These are phyloP conservation scores for Sclerotinia trifoliorum DNA, from an alignment of 2,329 filamentous ascomycete species.

Conservation along the genomic window DNA sequence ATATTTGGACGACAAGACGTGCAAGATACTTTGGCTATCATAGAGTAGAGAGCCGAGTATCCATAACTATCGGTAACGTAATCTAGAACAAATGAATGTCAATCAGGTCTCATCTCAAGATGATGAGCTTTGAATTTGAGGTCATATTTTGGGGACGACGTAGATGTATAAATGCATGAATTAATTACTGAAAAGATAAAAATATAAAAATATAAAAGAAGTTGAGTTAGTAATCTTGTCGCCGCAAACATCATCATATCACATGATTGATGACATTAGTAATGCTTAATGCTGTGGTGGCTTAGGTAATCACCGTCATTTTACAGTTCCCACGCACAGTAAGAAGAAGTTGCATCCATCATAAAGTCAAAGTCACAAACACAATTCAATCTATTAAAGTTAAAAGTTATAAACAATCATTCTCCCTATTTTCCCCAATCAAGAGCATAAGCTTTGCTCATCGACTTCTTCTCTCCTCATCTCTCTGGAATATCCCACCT, in stretches of 20 bases:
- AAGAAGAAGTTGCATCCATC: background rate
- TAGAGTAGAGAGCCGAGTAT: too few relatives aligned
- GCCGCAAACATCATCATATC: slow-evolving; percentile 8
- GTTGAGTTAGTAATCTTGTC: background rate
- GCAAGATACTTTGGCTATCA: too few relatives aligned
- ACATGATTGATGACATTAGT: background rate
- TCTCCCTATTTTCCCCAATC: background rate
- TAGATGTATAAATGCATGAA: too few relatives aligned
- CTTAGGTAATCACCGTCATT: slow-evolving; percentile 22
- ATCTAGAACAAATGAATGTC: too few relatives aligned
- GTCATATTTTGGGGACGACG: too few relatives aligned
- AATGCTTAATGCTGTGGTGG: too few relatives aligned
- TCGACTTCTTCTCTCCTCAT: background rate
- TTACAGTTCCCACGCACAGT: background rate
- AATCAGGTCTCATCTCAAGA: too few relatives aligned
- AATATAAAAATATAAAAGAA: background rate
- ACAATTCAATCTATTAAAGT: background rate
- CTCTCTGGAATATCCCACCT: background rate
- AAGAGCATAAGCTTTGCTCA: too few relatives aligned
- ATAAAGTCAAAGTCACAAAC: background rate
- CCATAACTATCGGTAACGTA: too few relatives aligned
- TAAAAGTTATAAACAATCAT: background rate
- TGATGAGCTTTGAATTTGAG: too few relatives aligned
- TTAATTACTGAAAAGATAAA: background rate
- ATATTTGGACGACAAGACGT: too few relatives aligned